phyloP scores from a whole-genome alignment of 2,329 filamentous ascomycete genomes.

The Helotiales sp. region DNA sequence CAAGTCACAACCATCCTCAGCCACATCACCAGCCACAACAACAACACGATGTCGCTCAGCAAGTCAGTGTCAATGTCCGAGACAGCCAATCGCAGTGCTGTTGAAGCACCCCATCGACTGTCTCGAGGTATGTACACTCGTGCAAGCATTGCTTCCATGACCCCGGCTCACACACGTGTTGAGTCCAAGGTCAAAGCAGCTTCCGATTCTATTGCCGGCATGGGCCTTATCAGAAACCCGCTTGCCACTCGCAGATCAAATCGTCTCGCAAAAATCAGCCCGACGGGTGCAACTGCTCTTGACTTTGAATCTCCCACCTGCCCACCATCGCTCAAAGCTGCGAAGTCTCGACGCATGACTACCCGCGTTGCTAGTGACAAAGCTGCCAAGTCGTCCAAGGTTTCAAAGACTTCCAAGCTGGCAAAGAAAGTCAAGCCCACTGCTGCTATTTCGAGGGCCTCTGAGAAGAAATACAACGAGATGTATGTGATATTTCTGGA shows the following conservation, averaged over 20 bases:
- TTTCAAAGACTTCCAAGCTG: background rate
- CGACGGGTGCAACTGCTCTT: too few relatives aligned
- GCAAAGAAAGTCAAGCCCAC: background rate
- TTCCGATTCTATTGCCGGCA: background rate
- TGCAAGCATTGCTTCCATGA: background rate
- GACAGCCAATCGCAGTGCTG: slow-evolving; percentile 1
- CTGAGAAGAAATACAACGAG: background rate
- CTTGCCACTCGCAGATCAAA: background rate
- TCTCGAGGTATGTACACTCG: slow-evolving; percentile 3
- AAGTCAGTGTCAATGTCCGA: background rate
- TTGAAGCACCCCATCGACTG: background rate
- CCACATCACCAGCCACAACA: background rate
- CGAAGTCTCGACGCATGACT: background rate
- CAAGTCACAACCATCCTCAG: background rate
- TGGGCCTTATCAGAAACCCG: background rate
- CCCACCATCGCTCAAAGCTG: background rate
- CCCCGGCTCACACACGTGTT: slow-evolving; percentile 2
- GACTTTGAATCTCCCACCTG: background rate
- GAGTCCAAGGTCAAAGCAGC: slow-evolving; percentile 2
- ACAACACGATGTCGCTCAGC: background rate
- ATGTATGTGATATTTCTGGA: background rate
- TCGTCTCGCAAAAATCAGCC: background rate
- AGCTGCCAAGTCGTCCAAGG: background rate
- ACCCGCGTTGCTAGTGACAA: background rate
- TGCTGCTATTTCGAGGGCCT: background rate